These are phyloP conservation scores for Exophiala mesophila DNA, from an alignment of 2,329 filamentous ascomycete species.

Conservation along the genomic window DNA sequence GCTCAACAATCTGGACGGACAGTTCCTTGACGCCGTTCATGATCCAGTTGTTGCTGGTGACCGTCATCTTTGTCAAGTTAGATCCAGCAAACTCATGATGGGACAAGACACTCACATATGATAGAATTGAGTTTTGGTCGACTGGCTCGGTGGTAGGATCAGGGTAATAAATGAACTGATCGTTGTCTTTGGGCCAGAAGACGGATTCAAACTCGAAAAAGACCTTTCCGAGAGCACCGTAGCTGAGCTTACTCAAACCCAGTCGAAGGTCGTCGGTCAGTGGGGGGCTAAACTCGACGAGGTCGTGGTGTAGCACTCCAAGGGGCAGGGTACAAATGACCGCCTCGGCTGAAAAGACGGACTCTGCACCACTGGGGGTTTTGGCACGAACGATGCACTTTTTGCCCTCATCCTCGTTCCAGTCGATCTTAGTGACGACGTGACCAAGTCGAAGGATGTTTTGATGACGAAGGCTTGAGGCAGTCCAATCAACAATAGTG, in stretches of 20 bases:
- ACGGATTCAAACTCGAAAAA: conserved; percentile 42
- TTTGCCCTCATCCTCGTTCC: conserved; percentile 27
- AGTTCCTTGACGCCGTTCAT: conserved; percentile 41
- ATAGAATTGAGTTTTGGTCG: conserved; percentile 38
- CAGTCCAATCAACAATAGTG: conserved; percentile 40
- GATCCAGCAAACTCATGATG: background rate
- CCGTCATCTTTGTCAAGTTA: conserved; percentile 29
- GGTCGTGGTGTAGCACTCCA: conserved; percentile 36
- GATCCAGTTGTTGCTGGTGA: conserved; percentile 42
- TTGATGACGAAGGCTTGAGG: conserved; percentile 34
- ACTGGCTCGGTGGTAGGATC: conserved; percentile 33
- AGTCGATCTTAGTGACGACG: conserved; percentile 35
- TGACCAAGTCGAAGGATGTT: conserved; percentile 37
- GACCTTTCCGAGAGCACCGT: conserved; percentile 41
- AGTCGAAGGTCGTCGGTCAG: conserved; percentile 35
- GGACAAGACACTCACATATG: conserved; percentile 26
- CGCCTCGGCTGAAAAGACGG: conserved; percentile 33
- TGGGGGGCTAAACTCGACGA: conserved; percentile 38
- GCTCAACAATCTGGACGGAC: conserved; percentile 42
- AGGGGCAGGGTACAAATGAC: conserved; percentile 39
- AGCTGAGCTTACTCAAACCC: conserved; percentile 36
- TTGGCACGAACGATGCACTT: conserved; percentile 24
- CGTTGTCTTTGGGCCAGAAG: conserved; percentile 44
- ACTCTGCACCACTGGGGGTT: conserved; percentile 10
- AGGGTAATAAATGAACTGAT: conserved; percentile 44